Evolutionary conservation across 768 basidiomycete genomes (phyloP), one percentile per base, ranked within the genome.

Genomic region (Suillus sp.): DNA sequence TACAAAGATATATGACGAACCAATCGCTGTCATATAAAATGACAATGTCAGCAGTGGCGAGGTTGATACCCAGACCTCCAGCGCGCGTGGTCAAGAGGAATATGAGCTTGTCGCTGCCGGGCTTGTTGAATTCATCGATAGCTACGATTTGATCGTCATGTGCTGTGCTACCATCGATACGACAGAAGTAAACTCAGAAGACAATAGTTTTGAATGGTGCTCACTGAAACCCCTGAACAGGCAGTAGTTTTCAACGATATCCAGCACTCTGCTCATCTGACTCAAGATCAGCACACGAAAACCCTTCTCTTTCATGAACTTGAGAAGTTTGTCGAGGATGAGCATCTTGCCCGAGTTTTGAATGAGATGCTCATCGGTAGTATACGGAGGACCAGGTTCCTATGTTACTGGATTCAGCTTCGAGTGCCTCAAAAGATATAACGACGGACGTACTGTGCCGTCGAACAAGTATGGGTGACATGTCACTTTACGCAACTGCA

Each of bases 311-410:
- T 93, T 94, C 93, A 98, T 91, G 38, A 83, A 86, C 62, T 81
- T 80, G 22, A 99, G 85, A 0, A 99, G 82, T 75, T 95, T 98
- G 80, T 99, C 96, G 34, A 99, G 85, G 64, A 99, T 96, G 61
- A 96, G 80, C 96, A 99, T 98, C 79, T 99, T 99, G 42, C 96
- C 97, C 0, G 86, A 92, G 72, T 96, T 97, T 68, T 96, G 83
- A 67, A 99, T 83, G 45, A 99, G 84, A 74, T 99, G 97, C 74
- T 96, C 95, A 74, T 98, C 96, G 1, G 96, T 99, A 4, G 96
- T 99, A 77, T 96, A 99, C 0, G 97, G 97, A 1, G 96, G 97
- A 34, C 97, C 96, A 1, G 97, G 97, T 79, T 99, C 96, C 89
- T 91, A 58, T 37, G 38, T 37, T 55, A 14, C 51, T 43, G 3